Base-by-base conservation (phyloP, 2,329 filamentous ascomycete species). In the Epichloe elymi region DNA sequence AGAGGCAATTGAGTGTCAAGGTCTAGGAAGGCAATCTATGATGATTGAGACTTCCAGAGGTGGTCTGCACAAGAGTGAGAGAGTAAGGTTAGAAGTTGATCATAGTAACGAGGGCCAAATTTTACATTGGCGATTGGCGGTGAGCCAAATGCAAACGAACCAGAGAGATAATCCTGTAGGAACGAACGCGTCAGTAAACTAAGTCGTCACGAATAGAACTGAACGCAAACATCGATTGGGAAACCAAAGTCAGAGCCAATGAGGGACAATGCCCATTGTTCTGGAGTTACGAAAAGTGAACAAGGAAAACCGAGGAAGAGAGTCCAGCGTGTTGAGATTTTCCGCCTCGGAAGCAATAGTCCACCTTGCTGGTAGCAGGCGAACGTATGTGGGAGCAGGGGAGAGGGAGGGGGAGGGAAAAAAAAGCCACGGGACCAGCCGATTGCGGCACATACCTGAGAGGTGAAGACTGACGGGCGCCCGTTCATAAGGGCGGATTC, bases 401-500 rank as follows among this genome's bases (percentile, higher is more conserved):
- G 17, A 20, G 33, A 8, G n/a, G 23, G 23, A 6, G 5, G 1
- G 14, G 1, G 0, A 11, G 15, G 35, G 4, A n/a, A n/a, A 36
- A 45, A 10, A 17, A 7, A 20, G 7, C 26, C 6, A 35, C 17
- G 35, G 36, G 11, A 35, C n/a, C 20, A 40, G 39, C 43, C 42
- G 43, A 44, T 49, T 43, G 45, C 76, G 45, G 50, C 43, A 53
- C 58, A 56, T 83, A 88, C 85, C 82, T 90, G 86, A 73, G 85
- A 90, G 74, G 86, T 90, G 76, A 88, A 90, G 70, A 84, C 79
- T 71, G 86, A 88, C 73, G 79, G 77, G 79, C 83, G 83, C 76
- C 84, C 84, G 84, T 83, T 85, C 85, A 89, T 89, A 85, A 83
- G 83, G 77, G 82, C 84, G 75, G 76, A 70, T 76, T 70, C 50